Evolutionary conservation across 2,329 filamentous ascomycete genomes (phyloP).

Genomic region (Endoconidiophora laricicola): DNA sequence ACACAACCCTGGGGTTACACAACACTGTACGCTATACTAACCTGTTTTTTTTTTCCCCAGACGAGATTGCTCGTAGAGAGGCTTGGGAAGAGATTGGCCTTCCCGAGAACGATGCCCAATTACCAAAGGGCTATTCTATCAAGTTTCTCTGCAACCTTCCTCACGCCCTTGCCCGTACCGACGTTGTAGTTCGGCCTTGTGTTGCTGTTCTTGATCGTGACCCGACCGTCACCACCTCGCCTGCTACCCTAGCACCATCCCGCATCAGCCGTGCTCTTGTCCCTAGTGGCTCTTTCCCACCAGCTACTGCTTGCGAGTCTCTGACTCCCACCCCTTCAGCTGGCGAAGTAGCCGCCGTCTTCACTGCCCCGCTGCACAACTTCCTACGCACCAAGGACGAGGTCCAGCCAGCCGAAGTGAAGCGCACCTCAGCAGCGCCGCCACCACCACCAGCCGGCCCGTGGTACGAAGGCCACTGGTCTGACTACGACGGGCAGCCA

Average conservation of each 20-base stretch:
- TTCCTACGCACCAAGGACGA: conserved; percentile 49
- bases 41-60: conserved; percentile 23
- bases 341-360: conserved; percentile 83
- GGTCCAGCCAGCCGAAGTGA: conserved; percentile 6
- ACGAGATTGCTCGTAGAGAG: conserved; percentile 75
- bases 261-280: background rate
- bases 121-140: conserved; percentile 64
- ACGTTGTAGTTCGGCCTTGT: conserved; percentile 58
- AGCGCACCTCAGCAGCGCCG: conserved; percentile 19
- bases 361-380: conserved; percentile 74
- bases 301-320: conserved; percentile 26
- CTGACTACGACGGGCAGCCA: conserved; percentile 55
- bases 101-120: conserved; percentile 48
- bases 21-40: background rate
- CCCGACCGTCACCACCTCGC: conserved; percentile 20
- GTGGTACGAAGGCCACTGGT: conserved; percentile 81
- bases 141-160: conserved; percentile 81
- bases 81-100: conserved; percentile 89
- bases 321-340: conserved; percentile 72
- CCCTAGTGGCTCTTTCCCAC: background rate
- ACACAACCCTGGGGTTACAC: background rate
- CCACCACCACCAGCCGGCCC: conserved; percentile 32
- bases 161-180: conserved; percentile 54
- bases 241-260: background rate
- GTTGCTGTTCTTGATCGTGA: conserved; percentile 60